Evolutionary conservation across 345 rosid species (phyloP).

Genomic region (Gossypium bickii): DNA sequence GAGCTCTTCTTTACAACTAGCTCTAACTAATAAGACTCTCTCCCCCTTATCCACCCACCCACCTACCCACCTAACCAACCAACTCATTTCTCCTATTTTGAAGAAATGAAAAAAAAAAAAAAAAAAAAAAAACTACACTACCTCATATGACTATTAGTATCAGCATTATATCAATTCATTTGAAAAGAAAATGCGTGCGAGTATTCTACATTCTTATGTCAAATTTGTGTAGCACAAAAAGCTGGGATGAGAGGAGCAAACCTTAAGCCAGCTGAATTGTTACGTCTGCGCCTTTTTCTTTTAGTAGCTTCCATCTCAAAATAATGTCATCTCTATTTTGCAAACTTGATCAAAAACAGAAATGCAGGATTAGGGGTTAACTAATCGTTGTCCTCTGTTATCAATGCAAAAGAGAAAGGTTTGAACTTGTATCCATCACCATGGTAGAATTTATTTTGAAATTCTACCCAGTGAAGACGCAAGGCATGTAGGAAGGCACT

Average conservation of each 20-base stretch:
- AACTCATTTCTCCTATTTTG: neutral
- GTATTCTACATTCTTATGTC: slow-evolving; percentile 24
- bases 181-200: slow-evolving; percentile 22
- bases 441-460: slow-evolving; percentile 79
- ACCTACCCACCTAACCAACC: neutral
- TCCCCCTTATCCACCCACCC: neutral
- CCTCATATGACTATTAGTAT: neutral
- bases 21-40: neutral
- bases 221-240: slow-evolving; percentile 12
- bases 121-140: neutral
- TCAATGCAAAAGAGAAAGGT: slow-evolving; percentile 72
- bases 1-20: slow-evolving; percentile 32
- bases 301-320: slow-evolving; percentile 9
- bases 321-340: slow-evolving; percentile 9
- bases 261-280: slow-evolving; percentile 16
- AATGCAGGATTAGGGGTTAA: slow-evolving; percentile 12
- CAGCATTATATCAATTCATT: slow-evolving; percentile 16
- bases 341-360: neutral
- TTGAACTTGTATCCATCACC: slow-evolving; percentile 96
- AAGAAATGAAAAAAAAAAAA: neutral
- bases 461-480: slow-evolving; percentile 99
- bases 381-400: slow-evolving; percentile 68
- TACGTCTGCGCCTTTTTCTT: neutral
- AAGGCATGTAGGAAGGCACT: slow-evolving; percentile 94
- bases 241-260: slow-evolving; percentile 16